A percentile compares a stretch with the other conserved stretches of the same genome.
These are phyloP conservation scores for Lachancea sp. DNA, from an alignment of 805 yeast genomes.

Conservation along the genomic window DNA sequence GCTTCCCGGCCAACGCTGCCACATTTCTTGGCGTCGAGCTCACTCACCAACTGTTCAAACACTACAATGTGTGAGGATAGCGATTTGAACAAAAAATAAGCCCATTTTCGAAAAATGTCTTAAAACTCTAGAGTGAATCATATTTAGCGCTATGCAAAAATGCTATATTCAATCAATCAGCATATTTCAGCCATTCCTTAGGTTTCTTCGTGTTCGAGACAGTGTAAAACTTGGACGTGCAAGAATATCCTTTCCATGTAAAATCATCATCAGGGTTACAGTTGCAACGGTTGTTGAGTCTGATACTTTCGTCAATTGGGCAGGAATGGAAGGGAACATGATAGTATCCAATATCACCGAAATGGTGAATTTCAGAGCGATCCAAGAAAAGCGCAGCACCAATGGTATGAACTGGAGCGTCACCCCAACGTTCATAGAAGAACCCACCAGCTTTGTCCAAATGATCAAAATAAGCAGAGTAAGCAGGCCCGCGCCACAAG, in stretches of 20 bases:
- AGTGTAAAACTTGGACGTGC: slow-evolving; percentile 55
- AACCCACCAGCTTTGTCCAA: slow-evolving; percentile 73
- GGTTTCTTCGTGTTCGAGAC: slow-evolving; percentile 49
- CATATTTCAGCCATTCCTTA: slow-evolving; percentile 50
- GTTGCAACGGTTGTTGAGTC: slow-evolving; percentile 56
- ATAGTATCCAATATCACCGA: slow-evolving; percentile 72
- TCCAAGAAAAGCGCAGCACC: slow-evolving; percentile 70
- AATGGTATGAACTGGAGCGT: slow-evolving; percentile 81
- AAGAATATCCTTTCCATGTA: slow-evolving; percentile 64
- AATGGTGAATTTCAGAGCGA: slow-evolving; percentile 59
- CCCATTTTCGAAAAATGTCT: neutral
- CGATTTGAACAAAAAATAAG: neutral
- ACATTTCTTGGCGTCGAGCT: slow-evolving; percentile 93
- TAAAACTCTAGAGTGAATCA: neutral
- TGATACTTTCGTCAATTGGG: slow-evolving; percentile 60
- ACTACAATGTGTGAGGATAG: slow-evolving; percentile 20
- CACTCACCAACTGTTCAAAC: slow-evolving; percentile 42
- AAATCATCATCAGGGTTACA: slow-evolving; percentile 70
- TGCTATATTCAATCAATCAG: slow-evolving; percentile 5
- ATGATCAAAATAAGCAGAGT: slow-evolving; percentile 57
- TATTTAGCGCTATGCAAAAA: neutral
- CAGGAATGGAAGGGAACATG: slow-evolving; percentile 73
- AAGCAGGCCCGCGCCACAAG: slow-evolving; percentile 67
- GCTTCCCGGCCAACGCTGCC: slow-evolving; percentile 99
- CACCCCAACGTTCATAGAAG: slow-evolving; percentile 90